phyloP scores from a whole-genome alignment of 495 filamentous ascomycete species.

The Talaromyces nanjingensis region DNA sequence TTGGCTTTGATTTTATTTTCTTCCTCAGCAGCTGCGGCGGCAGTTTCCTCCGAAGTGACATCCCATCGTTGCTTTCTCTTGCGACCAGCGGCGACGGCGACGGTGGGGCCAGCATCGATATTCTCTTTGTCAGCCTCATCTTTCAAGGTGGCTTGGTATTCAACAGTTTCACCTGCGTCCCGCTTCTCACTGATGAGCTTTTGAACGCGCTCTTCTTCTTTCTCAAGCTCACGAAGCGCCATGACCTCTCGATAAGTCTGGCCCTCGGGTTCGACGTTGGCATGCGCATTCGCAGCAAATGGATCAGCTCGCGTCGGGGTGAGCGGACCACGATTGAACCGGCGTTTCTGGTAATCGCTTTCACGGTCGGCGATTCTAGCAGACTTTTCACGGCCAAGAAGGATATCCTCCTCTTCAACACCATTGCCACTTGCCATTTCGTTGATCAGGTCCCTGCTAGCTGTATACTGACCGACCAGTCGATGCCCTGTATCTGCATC shows the following conservation, averaged over 20 bases:
- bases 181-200: slow-evolving; percentile 73
- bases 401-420: slow-evolving; percentile 86
- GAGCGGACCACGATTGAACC: slow-evolving; percentile 71
- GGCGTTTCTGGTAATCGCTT: slow-evolving; percentile 96
- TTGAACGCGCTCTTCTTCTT: slow-evolving; percentile 86
- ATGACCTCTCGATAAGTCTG: slow-evolving; percentile 86
- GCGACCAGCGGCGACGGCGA: slow-evolving; percentile 51
- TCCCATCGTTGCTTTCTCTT: slow-evolving; percentile 97
- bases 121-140: slow-evolving; percentile 64
- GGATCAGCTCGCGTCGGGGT: slow-evolving; percentile 86
- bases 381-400: slow-evolving; percentile 80
- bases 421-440: slow-evolving; percentile 83
- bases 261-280: slow-evolving; percentile 58
- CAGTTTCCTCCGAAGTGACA: slow-evolving; percentile 47
- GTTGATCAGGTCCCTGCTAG: slow-evolving; percentile 81
- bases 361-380: slow-evolving; percentile 86
- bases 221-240: slow-evolving; percentile 82
- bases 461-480: slow-evolving; percentile 95
- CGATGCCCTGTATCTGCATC: slow-evolving; percentile 69
- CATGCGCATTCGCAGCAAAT: slow-evolving; percentile 70
- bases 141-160: slow-evolving; percentile 67
- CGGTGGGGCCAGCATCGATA: slow-evolving; percentile 60
- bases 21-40: slow-evolving; percentile 32
- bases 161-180: slow-evolving; percentile 48
- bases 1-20: slow-evolving; percentile 55